These are phyloP conservation scores for Hordeum vulgare DNA, from an alignment of 176 grass and related monocot genomes.

Conservation along the genomic window DNA sequence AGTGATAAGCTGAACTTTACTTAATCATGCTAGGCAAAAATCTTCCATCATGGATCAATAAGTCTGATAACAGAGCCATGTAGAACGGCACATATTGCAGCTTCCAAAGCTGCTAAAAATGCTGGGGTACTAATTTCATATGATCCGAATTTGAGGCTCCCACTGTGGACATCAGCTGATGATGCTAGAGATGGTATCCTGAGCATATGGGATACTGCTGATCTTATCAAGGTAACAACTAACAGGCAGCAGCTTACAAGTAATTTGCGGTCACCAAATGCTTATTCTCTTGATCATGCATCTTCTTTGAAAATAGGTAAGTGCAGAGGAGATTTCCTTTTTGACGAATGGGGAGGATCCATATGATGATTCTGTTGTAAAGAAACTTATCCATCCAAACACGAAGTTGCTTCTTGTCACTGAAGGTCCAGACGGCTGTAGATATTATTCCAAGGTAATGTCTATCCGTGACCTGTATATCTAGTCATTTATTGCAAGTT, in stretches of 20 bases:
- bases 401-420: slow-evolving; percentile 91
- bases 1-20: slow-evolving; percentile 9
- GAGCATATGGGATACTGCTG: slow-evolving; percentile 85
- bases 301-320: slow-evolving; percentile 53
- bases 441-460: slow-evolving; percentile 96
- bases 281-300: slow-evolving; percentile 18
- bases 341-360: slow-evolving; percentile 83
- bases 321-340: slow-evolving; percentile 96
- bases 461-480: not conserved
- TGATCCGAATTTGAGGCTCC: slow-evolving; percentile 90
- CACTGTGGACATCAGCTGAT: slow-evolving; percentile 83
- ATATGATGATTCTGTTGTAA: slow-evolving; percentile 82
- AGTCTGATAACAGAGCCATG: slow-evolving; percentile 98
- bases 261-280: not conserved
- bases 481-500: slow-evolving; percentile 5
- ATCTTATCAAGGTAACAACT: slow-evolving; percentile 81
- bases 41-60: slow-evolving; percentile 95
- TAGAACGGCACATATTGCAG: slow-evolving; percentile 84
- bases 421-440: slow-evolving; percentile 88
- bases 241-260: not conserved
- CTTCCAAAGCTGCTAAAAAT: slow-evolving; percentile 80
- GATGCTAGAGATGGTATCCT: slow-evolving; percentile 90
- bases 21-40: slow-evolving; percentile 65
- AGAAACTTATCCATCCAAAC: slow-evolving; percentile 87
- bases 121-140: slow-evolving; percentile 91